A percentile compares a stretch with the other conserved stretches of the same genome.
Evolutionary conservation across 139 green algal species (phyloP).

Genomic region (Volvox africanus): DNA sequence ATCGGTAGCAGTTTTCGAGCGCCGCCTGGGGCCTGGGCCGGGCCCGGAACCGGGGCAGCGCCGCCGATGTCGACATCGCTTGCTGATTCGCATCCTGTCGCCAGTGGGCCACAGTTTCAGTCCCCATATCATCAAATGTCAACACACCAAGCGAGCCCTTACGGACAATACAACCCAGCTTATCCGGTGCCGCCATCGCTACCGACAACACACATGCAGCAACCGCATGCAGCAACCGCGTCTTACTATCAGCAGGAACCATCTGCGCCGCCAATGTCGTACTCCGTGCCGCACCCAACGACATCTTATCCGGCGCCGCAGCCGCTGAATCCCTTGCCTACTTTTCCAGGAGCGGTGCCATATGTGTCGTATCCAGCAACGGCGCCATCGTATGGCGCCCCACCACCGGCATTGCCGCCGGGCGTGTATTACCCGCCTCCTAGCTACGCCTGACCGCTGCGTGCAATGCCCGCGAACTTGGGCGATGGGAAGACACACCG

Average conservation of each 20-base stretch:
- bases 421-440: neutral
- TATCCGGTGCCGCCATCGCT: too few species aligned
- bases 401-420: neutral
- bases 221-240: neutral
- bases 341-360: neutral
- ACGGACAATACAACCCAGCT: neutral
- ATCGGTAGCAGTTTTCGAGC: neutral
- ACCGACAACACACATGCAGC: neutral
- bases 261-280: neutral
- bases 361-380: neutral
- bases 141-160: neutral
- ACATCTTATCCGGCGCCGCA: neutral
- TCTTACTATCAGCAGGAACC: neutral
- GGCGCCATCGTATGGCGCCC: neutral
- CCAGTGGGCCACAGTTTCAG: neutral
- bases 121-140: neutral
- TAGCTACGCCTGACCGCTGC: neutral
- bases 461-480: neutral
- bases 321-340: neutral
- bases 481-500: neutral
- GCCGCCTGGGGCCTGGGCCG: too few species aligned
- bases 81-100: neutral
- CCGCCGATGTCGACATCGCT: too few species aligned
- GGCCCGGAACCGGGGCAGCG: too few species aligned
- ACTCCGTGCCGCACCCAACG: neutral